These are phyloP conservation scores for Leccinum imitatum DNA, from an alignment of 768 basidiomycete species.

Conservation along the genomic window DNA sequence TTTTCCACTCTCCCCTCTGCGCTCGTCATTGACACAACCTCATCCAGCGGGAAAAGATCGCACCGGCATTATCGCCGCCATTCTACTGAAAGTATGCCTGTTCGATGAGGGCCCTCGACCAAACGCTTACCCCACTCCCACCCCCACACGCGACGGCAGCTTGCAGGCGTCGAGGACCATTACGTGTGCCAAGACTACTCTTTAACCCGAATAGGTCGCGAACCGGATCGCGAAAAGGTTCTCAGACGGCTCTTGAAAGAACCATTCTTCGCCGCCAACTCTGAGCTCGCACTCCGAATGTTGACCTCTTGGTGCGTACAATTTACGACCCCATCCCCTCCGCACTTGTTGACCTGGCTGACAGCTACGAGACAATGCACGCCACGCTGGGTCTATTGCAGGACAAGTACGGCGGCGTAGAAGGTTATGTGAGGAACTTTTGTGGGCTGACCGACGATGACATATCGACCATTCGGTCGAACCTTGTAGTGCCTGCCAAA, in stretches of 20 bases:
- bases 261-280: conserved; percentile 70
- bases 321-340: not conserved
- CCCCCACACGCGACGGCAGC: conserved; percentile 37
- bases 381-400: conserved; percentile 62
- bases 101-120: not conserved
- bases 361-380: conserved; percentile 74
- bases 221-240: conserved; percentile 71
- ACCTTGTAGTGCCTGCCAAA: conserved; percentile 44
- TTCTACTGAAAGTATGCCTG: conserved; percentile 59
- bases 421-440: conserved; percentile 57
- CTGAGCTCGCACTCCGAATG: conserved; percentile 79
- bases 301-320: conserved; percentile 66
- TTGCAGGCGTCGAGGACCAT: conserved; percentile 69
- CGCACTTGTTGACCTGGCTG: not conserved
- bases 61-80: conserved; percentile 73
- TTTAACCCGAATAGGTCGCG: conserved; percentile 74
- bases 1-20: not conserved
- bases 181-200: conserved; percentile 72
- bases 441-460: conserved; percentile 64
- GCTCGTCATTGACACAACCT: not conserved
- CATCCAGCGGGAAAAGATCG: conserved; percentile 73
- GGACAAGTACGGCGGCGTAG: conserved; percentile 66
- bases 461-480: conserved; percentile 54
- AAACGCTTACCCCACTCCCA: not conserved
- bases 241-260: conserved; percentile 67